Evolutionary conservation across 345 rosid genomes (phyloP), one percentile per base, ranked within the genome.

Genomic region (Brassica nigra): DNA sequence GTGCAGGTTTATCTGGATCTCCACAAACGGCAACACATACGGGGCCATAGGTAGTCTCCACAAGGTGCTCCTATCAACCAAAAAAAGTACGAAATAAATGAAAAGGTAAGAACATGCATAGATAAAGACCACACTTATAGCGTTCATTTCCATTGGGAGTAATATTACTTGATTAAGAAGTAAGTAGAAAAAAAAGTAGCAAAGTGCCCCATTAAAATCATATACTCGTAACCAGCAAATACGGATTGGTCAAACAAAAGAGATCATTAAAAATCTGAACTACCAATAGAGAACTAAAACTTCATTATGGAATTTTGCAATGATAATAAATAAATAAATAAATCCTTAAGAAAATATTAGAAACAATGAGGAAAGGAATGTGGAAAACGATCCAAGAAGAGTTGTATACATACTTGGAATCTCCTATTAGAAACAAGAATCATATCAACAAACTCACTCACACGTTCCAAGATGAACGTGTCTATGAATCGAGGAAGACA

Each of bases 1-100:
- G 95, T 72, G 97, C 99, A 18, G 95, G 97, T 88, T 92, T 95
- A 85, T 95, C 99, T 62, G 84, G 92, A 82, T 95, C 97, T 74
- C 99, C 99, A 76, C 83, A 88, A 73, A 94, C 97, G 20, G 97
- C 79, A 85, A 94, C 99, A 37, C 90, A 92, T 42, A 94, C 84
- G 0, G 80, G 73, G 37, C 99, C 99, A 77, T 65, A 69, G 68
- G 76, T 83, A 82, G 97, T 92, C 84, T 80, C 88, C 42, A 94
- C 78, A 36, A 88, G 76, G 78, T 89, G 87, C 77, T 92, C 99
- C 97, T 92, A 87, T 85, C 76, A 28, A 78, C 57, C 16, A 59
- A 8, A 64, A 23, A 54, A 8, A 2, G 47, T 63, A 71, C 65
- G 55, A 55, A 73, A 74, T 75, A 44, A 75, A 80, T 39, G 79